These are phyloP conservation scores for Sonneratia caseolaris DNA, from an alignment of 345 rosid species.

Conservation along the genomic window DNA sequence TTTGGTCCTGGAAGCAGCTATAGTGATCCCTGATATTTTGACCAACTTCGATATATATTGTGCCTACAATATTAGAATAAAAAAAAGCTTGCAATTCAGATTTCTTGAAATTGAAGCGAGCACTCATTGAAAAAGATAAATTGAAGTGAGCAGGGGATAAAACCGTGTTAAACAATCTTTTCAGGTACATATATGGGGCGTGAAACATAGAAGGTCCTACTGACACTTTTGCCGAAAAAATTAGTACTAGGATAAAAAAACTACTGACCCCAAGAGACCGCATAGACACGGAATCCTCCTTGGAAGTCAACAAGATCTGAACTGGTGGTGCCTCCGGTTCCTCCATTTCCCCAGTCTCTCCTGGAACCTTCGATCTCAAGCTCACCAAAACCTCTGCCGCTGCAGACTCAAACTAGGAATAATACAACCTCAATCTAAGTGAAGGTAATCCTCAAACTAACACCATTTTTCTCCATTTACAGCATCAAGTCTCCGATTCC, in stretches of 20 bases:
- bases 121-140: neutral
- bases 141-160: neutral
- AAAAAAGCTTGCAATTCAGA: neutral
- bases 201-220: too few relatives aligned
- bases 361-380: constrained; percentile 62
- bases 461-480: neutral
- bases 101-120: neutral
- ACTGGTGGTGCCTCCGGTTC: constrained; percentile 58
- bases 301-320: constrained; percentile 73
- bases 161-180: neutral
- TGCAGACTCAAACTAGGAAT: constrained; percentile 69
- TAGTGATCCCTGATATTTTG: constrained; percentile 83
- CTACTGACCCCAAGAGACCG: constrained; percentile 68
- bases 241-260: neutral
- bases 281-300: constrained; percentile 76
- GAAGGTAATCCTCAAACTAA: constrained; percentile 1
- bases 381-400: constrained; percentile 80
- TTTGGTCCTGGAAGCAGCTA: constrained; percentile 92
- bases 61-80: constrained; percentile 36
- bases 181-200: neutral
- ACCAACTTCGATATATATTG: constrained; percentile 76
- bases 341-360: constrained; percentile 73
- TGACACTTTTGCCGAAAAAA: neutral
- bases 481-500: neutral
- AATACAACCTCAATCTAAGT: neutral